phyloP scores from a whole-genome alignment of 352 stramenopile species.

The Phytophthora cryptogea region DNA sequence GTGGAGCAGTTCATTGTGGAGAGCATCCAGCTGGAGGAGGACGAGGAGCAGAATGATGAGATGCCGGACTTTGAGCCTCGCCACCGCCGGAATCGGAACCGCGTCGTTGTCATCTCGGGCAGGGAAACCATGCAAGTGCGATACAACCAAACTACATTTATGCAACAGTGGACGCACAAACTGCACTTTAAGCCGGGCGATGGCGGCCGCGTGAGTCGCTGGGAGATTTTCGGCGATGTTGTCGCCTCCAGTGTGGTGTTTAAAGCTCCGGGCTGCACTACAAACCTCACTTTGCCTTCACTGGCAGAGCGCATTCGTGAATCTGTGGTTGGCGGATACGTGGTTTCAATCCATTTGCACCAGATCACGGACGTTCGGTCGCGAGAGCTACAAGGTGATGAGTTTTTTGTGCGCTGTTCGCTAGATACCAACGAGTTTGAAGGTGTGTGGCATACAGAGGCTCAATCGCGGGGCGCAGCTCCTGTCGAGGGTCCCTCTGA shows the following conservation, averaged over 20 bases:
- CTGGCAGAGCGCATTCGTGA: constrained; percentile 83
- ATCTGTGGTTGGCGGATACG: constrained; percentile 81
- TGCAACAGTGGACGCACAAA: constrained; percentile 89
- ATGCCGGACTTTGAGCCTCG: constrained; percentile 24
- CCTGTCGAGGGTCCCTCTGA: constrained; percentile 41
- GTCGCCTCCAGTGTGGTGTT: constrained; percentile 89
- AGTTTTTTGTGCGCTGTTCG: constrained; percentile 85
- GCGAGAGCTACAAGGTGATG: constrained; percentile 58
- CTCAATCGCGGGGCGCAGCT: constrained; percentile 58
- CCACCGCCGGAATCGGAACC: constrained; percentile 36
- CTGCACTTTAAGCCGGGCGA: constrained; percentile 74
- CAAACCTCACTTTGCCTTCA: constrained; percentile 81
- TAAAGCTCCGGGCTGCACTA: constrained; percentile 72
- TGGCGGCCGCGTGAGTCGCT: constrained; percentile 54
- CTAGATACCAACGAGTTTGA: constrained; percentile 87
- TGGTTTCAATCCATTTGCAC: constrained; percentile 73
- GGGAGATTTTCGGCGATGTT: constrained; percentile 88
- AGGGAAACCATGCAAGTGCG: constrained; percentile 87
- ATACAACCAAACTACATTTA: constrained; percentile 82
- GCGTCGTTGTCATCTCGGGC: constrained; percentile 72
- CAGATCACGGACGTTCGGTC: constrained; percentile 71
- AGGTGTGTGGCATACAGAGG: constrained; percentile 83
- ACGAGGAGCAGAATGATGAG: constrained; percentile 30
- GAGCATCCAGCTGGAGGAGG: constrained; percentile 63
- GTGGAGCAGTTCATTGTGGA: constrained; percentile 83